Base-by-base conservation (phyloP, 495 filamentous ascomycete genomes). In the Penicillium robsamsonii region DNA sequence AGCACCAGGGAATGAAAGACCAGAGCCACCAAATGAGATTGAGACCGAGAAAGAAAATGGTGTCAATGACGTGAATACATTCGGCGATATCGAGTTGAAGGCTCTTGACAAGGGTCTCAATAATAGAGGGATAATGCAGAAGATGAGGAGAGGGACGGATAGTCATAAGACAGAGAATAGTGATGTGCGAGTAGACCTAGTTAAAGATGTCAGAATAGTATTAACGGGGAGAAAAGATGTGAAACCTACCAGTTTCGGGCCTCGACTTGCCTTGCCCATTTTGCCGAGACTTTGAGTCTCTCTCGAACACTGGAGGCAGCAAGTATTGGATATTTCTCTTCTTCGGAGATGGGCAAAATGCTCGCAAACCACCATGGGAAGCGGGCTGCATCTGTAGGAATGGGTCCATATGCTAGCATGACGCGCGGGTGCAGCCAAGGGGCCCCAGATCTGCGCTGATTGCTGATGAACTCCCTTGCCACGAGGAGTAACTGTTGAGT, bases 301-400 rank as follows among this genome's bases (percentile, higher is more conserved):
- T 92, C 88, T 44, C 91, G 74, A 1, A 96, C 91, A 58, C 86
- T 93, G 4, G 71, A 84, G 4, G 86, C 87, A 10, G 73, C 68
- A 27, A 96, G 71, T 20, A 96, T 70, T 9, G 76, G 77, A 61
- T 96, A 95, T 63, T 92, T 93, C 57, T 95, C 87, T 22, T 85
- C 78, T 17, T 91, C 89, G 38, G 79, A 78, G 31, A 92, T 82
- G 15, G 90, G 91, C 10, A 95, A 65, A 47, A 95, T 83, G 60
- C 81, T 88, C 15, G 90, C 91, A 58, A 97, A 88, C 92, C 92
- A 97, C 78, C 90, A 97, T 0, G 91, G 89, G 61, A 96, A 94
- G 12, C 82, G 64, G 1, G 84, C 84, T 2, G 90, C 84, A 67
- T 96, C 90, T 7, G 79, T 75, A 0, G 91, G 92, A 15, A 83